A percentile compares a stretch with the other conserved stretches of the same genome.
Evolutionary conservation across 2,329 filamentous ascomycete genomes (phyloP).

Genomic region (Huntiella abstrusa): DNA sequence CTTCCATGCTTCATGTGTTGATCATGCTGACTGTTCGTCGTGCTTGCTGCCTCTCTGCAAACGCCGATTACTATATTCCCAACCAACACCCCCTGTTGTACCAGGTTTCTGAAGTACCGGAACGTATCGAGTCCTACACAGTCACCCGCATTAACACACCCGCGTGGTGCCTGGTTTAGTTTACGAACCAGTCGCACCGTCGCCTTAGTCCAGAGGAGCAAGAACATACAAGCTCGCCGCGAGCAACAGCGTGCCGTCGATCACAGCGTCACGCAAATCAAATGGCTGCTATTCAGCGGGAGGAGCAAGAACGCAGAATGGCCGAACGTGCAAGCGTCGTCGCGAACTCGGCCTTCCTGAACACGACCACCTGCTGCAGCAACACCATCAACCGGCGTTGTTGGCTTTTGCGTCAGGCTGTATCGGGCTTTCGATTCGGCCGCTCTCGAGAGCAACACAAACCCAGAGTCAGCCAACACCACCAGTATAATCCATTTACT

Average conservation of each 20-base stretch:
- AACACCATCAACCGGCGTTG: neutral
- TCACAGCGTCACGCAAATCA: conserved; percentile 7
- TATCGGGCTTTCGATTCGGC: conserved; percentile 11
- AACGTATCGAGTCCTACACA: conserved; percentile 18
- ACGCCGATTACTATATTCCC: conserved; percentile 87
- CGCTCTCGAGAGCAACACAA: neutral
- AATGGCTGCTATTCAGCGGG: conserved; percentile 3
- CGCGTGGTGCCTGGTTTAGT: conserved; percentile 22
- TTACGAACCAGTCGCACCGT: conserved; percentile 17
- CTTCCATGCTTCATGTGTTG: conserved; percentile 88
- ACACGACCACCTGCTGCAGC: neutral
- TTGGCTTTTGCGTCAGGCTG: conserved; percentile 7
- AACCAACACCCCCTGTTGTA: conserved; percentile 29
- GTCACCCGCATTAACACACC: conserved; percentile 30
- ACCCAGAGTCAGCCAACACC: neutral
- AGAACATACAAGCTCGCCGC: conserved; percentile 6
- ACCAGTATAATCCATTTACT: too few relatives aligned
- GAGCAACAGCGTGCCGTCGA: conserved; percentile 6
- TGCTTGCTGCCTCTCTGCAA: conserved; percentile 97
- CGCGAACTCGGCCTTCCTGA: conserved; percentile 2
- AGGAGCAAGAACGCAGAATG: conserved; percentile 6
- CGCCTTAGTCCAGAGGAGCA: conserved; percentile 15
- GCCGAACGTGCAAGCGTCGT: conserved; percentile 1
- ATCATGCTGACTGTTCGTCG: conserved; percentile 86
- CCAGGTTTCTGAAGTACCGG: conserved; percentile 14